phyloP scores from a whole-genome alignment of 495 filamentous ascomycete genomes.

The Venustampulla echinocandica region DNA sequence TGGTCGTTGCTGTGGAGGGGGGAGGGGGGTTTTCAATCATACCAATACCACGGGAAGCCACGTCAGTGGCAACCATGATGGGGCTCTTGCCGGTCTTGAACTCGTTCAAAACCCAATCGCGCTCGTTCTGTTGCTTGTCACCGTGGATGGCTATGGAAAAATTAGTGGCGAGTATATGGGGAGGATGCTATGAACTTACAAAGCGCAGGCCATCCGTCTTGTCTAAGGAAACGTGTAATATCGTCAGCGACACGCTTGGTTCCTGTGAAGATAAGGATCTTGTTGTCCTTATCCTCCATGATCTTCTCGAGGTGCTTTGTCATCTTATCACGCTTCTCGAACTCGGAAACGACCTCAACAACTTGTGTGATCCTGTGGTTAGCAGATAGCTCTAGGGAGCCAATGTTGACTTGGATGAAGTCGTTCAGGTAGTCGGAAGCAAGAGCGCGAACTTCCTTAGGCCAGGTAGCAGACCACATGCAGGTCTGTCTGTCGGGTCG shows the following conservation, averaged over 20 bases:
- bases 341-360: constrained; percentile 89
- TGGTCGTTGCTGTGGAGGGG: constrained; percentile 52
- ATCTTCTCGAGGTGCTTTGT: constrained; percentile 96
- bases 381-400: constrained; percentile 91
- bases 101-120: constrained; percentile 98
- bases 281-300: constrained; percentile 92
- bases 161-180: constrained; percentile 34
- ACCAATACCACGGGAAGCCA: constrained; percentile 99
- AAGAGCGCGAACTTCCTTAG: constrained; percentile 93
- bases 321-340: constrained; percentile 97
- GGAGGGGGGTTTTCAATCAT: constrained; percentile 63
- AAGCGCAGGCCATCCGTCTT: constrained; percentile 97
- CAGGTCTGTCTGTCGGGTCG: constrained; percentile 97
- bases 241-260: constrained; percentile 98
- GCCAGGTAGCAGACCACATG: constrained; percentile 99
- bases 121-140: constrained; percentile 98
- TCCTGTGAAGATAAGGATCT: constrained; percentile 91
- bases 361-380: constrained; percentile 98
- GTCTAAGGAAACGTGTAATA: constrained; percentile 95
- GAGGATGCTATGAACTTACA: constrained; percentile 50
- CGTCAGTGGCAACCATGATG: constrained; percentile 97
- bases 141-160: constrained; percentile 73
- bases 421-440: constrained; percentile 92
- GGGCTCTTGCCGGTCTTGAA: constrained; percentile 96
- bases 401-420: constrained; percentile 99